Percentiles rank a stretch among this genome's conserved stretches.
These are phyloP conservation scores for Perkinsus marinus DNA, from an alignment of 169 alveolate species.

Conservation along the genomic window DNA sequence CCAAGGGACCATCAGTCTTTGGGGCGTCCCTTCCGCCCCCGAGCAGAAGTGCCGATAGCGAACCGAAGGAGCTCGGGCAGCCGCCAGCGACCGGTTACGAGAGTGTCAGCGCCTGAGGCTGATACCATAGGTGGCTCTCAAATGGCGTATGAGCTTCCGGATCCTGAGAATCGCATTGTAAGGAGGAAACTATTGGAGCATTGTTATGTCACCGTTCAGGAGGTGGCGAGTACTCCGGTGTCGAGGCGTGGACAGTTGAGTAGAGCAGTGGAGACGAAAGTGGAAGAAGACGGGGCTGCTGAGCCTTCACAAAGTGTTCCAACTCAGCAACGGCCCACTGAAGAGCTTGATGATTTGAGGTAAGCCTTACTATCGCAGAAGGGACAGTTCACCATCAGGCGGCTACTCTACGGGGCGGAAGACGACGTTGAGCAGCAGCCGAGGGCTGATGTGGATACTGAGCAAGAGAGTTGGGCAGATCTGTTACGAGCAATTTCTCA, in stretches of 20 bases:
- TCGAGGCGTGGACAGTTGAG: too few relatives aligned
- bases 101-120: not conserved
- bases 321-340: not conserved
- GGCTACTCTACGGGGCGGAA: not conserved
- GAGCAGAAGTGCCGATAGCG: not conserved
- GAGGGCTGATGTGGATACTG: not conserved
- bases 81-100: not conserved
- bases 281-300: not conserved
- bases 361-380: not conserved
- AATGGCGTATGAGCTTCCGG: too few relatives aligned
- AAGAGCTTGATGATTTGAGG: not conserved
- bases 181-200: too few relatives aligned
- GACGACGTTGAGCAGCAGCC: not conserved
- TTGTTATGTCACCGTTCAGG: too few relatives aligned
- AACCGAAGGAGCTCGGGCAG: not conserved
- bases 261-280: too few relatives aligned
- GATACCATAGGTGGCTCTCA: too few relatives aligned
- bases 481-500: not conserved
- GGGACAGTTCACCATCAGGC: not conserved
- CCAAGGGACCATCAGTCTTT: not conserved
- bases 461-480: not conserved
- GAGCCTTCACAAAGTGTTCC: not conserved
- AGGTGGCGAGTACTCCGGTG: too few relatives aligned
- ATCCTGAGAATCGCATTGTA: too few relatives aligned
- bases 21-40: not conserved